Percentiles rank a stretch among this genome's conserved stretches.
Conservation (phyloP, 257 asterid genomes). For the Solanum bulbocastanum region DNA sequence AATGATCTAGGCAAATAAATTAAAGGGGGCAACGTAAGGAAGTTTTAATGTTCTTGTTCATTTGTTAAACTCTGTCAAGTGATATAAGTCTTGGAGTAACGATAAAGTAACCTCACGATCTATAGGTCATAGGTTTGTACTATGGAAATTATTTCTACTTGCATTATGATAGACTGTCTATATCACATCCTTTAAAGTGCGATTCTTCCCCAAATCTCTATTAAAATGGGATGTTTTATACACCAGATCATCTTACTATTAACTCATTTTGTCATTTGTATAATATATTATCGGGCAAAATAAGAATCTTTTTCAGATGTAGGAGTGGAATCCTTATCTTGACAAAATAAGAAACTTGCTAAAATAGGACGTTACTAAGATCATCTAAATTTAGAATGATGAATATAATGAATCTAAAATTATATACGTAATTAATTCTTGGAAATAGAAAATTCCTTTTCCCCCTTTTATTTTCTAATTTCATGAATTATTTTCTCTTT, state of each 20-base stretch:
- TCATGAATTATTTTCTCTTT: neutral
- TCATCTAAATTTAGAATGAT: too few species aligned
- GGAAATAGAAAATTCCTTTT: neutral
- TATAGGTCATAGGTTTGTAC: too few species aligned
- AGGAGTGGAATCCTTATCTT: neutral
- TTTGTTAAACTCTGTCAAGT: neutral
- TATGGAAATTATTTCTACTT: too few species aligned
- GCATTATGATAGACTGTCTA: too few species aligned
- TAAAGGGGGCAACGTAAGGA: neutral
- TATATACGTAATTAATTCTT: neutral
- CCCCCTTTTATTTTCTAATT: neutral
- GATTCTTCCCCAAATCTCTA: too few species aligned
- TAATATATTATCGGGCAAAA: too few species aligned
- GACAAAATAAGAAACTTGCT: neutral
- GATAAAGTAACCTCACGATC: too few species aligned
- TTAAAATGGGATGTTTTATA: accelerated
- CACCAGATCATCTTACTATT: neutral
- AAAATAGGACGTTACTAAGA: neutral
- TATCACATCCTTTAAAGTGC: neutral
- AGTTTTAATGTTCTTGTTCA: neutral
- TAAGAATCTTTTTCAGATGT: neutral
- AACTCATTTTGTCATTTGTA: neutral
- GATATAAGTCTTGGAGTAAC: neutral
- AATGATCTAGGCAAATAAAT: neutral
- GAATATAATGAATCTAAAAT: neutral